phyloP scores from a whole-genome alignment of 371 early-diverging fungal genomes.

The Mortierella sp. region DNA sequence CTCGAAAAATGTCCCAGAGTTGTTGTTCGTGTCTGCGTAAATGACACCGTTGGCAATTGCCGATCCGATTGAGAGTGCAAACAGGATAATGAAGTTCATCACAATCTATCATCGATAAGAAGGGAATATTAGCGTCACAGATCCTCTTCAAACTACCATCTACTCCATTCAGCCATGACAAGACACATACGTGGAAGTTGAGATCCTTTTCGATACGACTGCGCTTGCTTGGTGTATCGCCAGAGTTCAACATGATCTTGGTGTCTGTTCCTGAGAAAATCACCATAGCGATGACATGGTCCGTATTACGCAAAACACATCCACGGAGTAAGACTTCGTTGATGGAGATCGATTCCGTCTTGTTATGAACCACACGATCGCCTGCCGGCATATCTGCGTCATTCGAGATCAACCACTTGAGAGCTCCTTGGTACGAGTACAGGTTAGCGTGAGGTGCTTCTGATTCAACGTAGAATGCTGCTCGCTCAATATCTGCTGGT shows the following conservation, averaged over 20 bases:
- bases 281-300: slow-evolving; percentile 84
- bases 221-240: slow-evolving; percentile 92
- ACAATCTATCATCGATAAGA: slow-evolving; percentile 49
- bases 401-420: slow-evolving; percentile 59
- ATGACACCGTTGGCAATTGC: slow-evolving; percentile 70
- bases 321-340: slow-evolving; percentile 92
- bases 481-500: slow-evolving; percentile 66
- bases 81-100: slow-evolving; percentile 67
- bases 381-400: slow-evolving; percentile 46
- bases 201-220: slow-evolving; percentile 94
- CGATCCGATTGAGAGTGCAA: slow-evolving; percentile 69
- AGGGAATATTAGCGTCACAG: neutral
- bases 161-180: neutral
- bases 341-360: slow-evolving; percentile 77
- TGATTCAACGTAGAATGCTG: slow-evolving; percentile 74
- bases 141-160: neutral
- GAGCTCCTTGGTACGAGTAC: slow-evolving; percentile 78
- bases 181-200: slow-evolving; percentile 84
- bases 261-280: slow-evolving; percentile 93
- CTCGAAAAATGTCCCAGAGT: slow-evolving; percentile 54
- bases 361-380: slow-evolving; percentile 53
- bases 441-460: slow-evolving; percentile 84
- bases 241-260: slow-evolving; percentile 91
- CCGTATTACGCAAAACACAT: slow-evolving; percentile 90
- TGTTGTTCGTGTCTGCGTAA: slow-evolving; percentile 54